Evolutionary conservation across 2,329 filamentous ascomycete genomes (phyloP).

Genomic region (Colletotrichum eremochloae): DNA sequence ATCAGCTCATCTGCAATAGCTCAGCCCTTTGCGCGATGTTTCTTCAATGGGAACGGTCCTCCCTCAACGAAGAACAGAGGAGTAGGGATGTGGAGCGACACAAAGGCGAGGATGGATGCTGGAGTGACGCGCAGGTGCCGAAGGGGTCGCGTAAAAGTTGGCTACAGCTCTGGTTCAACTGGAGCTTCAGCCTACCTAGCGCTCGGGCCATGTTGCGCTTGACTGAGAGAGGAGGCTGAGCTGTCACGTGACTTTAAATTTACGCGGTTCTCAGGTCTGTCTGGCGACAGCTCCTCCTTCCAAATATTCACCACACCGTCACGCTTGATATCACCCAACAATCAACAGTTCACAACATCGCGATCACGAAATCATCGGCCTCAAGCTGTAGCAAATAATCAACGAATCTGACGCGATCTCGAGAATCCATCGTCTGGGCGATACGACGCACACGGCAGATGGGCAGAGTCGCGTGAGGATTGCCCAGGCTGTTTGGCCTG

Average conservation of each 20-base stretch:
- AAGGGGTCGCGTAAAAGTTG: slow-evolving; percentile 34
- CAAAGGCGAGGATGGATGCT: slow-evolving; percentile 10
- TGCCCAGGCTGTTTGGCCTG: slow-evolving; percentile 65
- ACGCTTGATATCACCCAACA: slow-evolving; percentile 21
- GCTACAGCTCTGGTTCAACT: slow-evolving; percentile 4
- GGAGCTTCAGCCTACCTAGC: slow-evolving; percentile 26
- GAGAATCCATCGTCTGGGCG: slow-evolving; percentile 5
- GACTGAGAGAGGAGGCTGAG: slow-evolving; percentile 4
- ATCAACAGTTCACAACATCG: slow-evolving; percentile 14
- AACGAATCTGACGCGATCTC: neutral
- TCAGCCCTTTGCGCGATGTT: slow-evolving; percentile 1
- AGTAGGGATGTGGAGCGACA: slow-evolving; percentile 21
- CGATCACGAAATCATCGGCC: slow-evolving; percentile 1
- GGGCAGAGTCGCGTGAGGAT: slow-evolving; percentile 59
- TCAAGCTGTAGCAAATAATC: neutral
- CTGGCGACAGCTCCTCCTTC: slow-evolving; percentile 36
- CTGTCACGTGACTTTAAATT: slow-evolving; percentile 59
- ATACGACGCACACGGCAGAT: slow-evolving; percentile 52
- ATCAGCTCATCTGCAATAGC: slow-evolving; percentile 27
- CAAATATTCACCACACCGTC: slow-evolving; percentile 30
- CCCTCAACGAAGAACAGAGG: neutral
- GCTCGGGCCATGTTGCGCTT: slow-evolving; percentile 13
- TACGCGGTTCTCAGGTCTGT: slow-evolving; percentile 31
- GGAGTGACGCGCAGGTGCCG: slow-evolving; percentile 33
- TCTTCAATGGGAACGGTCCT: slow-evolving; percentile 6